A percentile compares a stretch with the other conserved stretches of the same genome.
Conservation (phyloP, 2,329 filamentous ascomycete genomes). For the Botrytis galanthina region DNA sequence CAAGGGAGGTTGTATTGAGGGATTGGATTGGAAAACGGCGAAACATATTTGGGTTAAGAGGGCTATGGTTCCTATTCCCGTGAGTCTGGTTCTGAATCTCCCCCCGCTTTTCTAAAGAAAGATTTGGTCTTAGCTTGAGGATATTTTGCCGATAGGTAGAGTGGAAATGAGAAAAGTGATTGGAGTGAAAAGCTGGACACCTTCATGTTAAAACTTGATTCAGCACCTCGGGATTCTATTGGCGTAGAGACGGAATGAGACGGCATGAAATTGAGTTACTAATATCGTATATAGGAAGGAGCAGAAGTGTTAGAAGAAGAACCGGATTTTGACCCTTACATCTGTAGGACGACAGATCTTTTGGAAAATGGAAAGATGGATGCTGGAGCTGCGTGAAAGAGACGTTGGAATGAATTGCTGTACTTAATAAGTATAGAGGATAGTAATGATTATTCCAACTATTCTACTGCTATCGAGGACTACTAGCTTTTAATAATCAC, state of each 20-base stretch:
- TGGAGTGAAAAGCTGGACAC: not conserved
- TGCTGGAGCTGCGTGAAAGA: not conserved
- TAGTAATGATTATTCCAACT: not conserved
- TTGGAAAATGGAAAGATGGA: slow-evolving; percentile 7
- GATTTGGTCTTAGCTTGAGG: not conserved
- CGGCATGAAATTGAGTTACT: not conserved
- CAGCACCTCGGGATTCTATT: not conserved
- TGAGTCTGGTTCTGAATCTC: not conserved
- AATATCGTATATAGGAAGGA: slow-evolving; percentile 44
- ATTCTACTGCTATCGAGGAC: not conserved
- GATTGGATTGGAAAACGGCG: slow-evolving; percentile 57
- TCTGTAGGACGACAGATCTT: not conserved
- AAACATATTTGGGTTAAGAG: slow-evolving; percentile 52
- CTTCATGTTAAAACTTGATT: not conserved
- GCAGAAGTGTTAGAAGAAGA: slow-evolving; percentile 56
- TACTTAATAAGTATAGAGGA: not conserved
- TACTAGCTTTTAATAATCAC: not conserved
- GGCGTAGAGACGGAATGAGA: not conserved
- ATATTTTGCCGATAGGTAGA: not conserved
- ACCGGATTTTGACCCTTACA: slow-evolving; percentile 37
- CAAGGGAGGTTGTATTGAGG: slow-evolving; percentile 65
- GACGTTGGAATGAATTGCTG: not conserved
- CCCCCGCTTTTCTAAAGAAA: not conserved
- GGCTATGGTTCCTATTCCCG: slow-evolving; percentile 61
- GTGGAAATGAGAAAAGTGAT: not conserved